phyloP scores from a whole-genome alignment of 2,329 filamentous ascomycete species.

The Hysterium pulicare region DNA sequence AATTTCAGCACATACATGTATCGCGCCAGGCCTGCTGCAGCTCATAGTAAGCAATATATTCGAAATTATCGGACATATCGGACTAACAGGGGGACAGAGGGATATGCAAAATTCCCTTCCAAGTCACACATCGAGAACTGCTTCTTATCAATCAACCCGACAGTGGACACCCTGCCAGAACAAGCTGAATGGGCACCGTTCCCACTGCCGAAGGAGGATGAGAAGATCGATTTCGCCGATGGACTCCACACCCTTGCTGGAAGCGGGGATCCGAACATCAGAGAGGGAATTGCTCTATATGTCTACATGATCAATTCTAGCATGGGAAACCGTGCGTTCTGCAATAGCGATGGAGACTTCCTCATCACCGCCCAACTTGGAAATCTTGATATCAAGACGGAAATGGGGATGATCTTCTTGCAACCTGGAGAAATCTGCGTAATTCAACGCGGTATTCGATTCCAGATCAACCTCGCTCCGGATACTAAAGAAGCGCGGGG shows the following conservation, averaged over 20 bases:
- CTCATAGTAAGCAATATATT: slow-evolving; percentile 38
- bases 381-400: slow-evolving; percentile 37
- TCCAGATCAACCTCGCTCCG: slow-evolving; percentile 32
- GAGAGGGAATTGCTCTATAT: slow-evolving; percentile 49
- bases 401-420: slow-evolving; percentile 38
- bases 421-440: slow-evolving; percentile 41
- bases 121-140: slow-evolving; percentile 39
- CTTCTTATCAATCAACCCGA: slow-evolving; percentile 48
- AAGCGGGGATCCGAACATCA: slow-evolving; percentile 50
- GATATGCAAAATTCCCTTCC: slow-evolving; percentile 22
- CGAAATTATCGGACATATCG: slow-evolving; percentile 10
- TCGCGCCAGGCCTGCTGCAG: slow-evolving; percentile 42
- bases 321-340: slow-evolving; percentile 47
- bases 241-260: slow-evolving; percentile 51
- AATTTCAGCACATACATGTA: slow-evolving; percentile 48
- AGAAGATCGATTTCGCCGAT: slow-evolving; percentile 46
- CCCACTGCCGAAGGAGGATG: slow-evolving; percentile 30
- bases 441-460: slow-evolving; percentile 40
- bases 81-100: slow-evolving; percentile 14
- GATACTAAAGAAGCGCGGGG: slow-evolving; percentile 33
- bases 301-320: slow-evolving; percentile 47
- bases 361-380: slow-evolving; percentile 36
- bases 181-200: slow-evolving; percentile 50
- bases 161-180: slow-evolving; percentile 48
- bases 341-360: slow-evolving; percentile 43